phyloP scores from a whole-genome alignment of 2,329 filamentous ascomycete species.

The Ilyonectria destructans region DNA sequence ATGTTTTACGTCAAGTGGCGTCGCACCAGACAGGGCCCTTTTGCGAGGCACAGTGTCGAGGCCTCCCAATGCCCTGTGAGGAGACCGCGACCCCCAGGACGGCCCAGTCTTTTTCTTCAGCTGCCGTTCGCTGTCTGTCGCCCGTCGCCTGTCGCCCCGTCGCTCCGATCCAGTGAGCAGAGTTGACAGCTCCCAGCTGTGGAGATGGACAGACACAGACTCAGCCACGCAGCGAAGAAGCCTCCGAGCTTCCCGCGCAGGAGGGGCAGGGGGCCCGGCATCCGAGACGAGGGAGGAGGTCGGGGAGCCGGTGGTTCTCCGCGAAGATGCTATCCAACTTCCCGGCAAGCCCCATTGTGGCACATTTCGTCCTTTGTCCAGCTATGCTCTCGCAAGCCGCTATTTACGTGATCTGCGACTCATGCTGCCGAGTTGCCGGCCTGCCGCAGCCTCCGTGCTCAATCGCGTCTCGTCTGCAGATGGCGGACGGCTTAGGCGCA shows the following conservation, averaged over 20 bases:
- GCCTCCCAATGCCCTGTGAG: not conserved
- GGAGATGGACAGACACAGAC: conserved; percentile 3
- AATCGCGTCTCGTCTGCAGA: conserved; percentile 3
- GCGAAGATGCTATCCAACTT: not conserved
- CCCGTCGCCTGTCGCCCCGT: not conserved
- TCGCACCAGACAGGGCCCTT: conserved; percentile 31
- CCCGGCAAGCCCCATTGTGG: not conserved
- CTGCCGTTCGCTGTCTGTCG: not conserved
- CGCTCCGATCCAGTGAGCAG: conserved; percentile 3
- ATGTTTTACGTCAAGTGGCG: conserved; percentile 45
- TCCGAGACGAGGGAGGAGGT: not conserved
- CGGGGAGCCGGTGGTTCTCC: conserved; percentile 12
- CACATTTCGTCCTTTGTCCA: not conserved
- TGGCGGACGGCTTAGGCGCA: not conserved
- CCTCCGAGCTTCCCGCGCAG: conserved; percentile 10
- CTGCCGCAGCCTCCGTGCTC: conserved; percentile 3
- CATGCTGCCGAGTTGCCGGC: conserved; percentile 20
- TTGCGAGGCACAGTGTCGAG: conserved; percentile 11
- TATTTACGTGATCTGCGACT: not conserved
- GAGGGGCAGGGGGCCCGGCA: not conserved
- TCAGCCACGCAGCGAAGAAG: conserved; percentile 1
- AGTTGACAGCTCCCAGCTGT: conserved; percentile 1
- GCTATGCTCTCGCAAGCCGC: not conserved
- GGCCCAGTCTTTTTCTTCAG: conserved; percentile 1
- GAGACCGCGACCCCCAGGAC: not conserved